Evolutionary conservation across 805 yeast genomes (phyloP).

Genomic region (Millerozyma miso): DNA sequence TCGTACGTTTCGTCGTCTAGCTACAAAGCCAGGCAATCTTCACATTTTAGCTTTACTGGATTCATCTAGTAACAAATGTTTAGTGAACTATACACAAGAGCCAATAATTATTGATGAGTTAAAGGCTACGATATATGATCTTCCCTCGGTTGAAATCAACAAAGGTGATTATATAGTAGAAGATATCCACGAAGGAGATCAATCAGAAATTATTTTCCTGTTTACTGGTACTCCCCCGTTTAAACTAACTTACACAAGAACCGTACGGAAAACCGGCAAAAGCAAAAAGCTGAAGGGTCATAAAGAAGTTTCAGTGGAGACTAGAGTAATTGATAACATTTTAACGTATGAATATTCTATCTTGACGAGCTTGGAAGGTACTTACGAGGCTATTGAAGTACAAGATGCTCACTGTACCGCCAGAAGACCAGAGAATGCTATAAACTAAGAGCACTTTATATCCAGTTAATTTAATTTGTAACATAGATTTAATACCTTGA

Average conservation of each 20-base stretch:
- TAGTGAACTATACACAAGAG: conserved; percentile 49
- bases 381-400: conserved; percentile 89
- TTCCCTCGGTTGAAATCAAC: conserved; percentile 75
- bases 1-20: conserved; percentile 55
- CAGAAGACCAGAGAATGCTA: conserved; percentile 7
- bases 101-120: conserved; percentile 30
- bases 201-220: conserved; percentile 77
- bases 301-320: conserved; percentile 35
- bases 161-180: conserved; percentile 73
- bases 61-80: conserved; percentile 65
- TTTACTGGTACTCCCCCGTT: conserved; percentile 92
- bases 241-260: conserved; percentile 76
- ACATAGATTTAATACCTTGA: neutral
- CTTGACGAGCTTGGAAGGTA: conserved; percentile 82
- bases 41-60: conserved; percentile 68
- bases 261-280: conserved; percentile 36
- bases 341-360: conserved; percentile 65
- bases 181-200: conserved; percentile 92
- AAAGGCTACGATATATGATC: conserved; percentile 37
- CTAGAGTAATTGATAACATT: conserved; percentile 66
- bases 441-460: too few relatives aligned
- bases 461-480: neutral
- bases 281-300: conserved; percentile 16
- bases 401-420: conserved; percentile 72
- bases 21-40: conserved; percentile 77